Evolutionary conservation across 2,329 filamentous ascomycete species (phyloP).

Genomic region (Cercospora berteroae): DNA sequence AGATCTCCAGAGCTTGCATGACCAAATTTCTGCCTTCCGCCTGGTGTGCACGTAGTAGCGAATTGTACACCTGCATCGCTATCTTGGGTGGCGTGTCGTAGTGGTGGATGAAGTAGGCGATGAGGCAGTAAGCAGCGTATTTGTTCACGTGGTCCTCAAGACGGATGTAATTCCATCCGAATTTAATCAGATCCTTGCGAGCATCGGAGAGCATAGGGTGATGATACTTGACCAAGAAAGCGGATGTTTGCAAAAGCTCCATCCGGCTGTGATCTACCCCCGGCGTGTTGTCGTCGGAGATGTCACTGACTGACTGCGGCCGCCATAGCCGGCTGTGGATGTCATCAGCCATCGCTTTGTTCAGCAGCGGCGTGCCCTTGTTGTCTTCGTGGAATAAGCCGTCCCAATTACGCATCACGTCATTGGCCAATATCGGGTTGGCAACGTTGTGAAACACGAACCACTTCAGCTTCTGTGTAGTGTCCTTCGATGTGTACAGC

Average conservation of each 20-base stretch:
- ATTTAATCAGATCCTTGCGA: constrained; percentile 97
- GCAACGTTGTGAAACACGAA: constrained; percentile 90
- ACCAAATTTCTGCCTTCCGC: constrained; percentile 90
- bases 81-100: constrained; percentile 98
- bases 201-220: constrained; percentile 82
- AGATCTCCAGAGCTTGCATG: constrained; percentile 88
- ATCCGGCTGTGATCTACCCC: constrained; percentile 95
- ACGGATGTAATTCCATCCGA: constrained; percentile 96
- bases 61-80: constrained; percentile 89
- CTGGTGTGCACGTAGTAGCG: constrained; percentile 86
- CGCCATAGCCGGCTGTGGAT: constrained; percentile 95
- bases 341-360: constrained; percentile 81
- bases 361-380: constrained; percentile 70
- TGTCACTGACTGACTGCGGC: constrained; percentile 71
- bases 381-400: constrained; percentile 51
- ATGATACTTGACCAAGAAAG: constrained; percentile 93
- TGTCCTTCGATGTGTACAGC: constrained; percentile 73
- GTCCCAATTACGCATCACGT: constrained; percentile 81
- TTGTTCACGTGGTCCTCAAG: constrained; percentile 99
- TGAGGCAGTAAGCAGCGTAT: constrained; percentile 93
- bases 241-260: constrained; percentile 91
- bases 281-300: constrained; percentile 75
- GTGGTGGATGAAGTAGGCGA: constrained; percentile 95
- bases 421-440: constrained; percentile 95
- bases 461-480: constrained; percentile 85